phyloP scores from a whole-genome alignment of 257 asterid genomes.

The Solanum sejunctum region DNA sequence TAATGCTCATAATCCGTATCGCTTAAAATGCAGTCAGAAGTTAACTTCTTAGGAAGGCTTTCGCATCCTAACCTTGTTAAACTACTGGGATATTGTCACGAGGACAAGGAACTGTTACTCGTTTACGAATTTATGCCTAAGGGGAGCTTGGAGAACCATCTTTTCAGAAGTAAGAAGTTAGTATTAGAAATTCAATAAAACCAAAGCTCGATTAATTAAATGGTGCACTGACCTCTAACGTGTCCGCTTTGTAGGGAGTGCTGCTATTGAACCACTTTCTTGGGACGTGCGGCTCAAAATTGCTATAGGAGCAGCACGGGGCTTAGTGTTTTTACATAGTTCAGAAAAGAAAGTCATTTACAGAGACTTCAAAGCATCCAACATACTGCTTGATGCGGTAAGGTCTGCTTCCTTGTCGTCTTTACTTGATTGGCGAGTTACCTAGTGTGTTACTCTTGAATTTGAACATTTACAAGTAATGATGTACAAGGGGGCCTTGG shows the following conservation, averaged over 20 bases:
- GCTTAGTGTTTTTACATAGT: conserved; percentile 28
- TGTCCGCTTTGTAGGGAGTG: conserved; percentile 16
- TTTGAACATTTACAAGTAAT: not conserved
- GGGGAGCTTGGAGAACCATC: conserved; percentile 44
- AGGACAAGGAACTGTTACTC: conserved; percentile 29
- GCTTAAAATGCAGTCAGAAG: conserved; percentile 32
- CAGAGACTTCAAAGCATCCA: conserved; percentile 39
- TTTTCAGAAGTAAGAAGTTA: conserved; percentile 28
- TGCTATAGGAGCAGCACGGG: conserved; percentile 34
- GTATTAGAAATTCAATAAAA: not conserved
- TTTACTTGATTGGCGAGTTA: not conserved
- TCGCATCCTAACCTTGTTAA: conserved; percentile 38
- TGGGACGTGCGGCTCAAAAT: conserved; percentile 34
- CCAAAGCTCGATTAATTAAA: not conserved
- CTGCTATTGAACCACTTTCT: conserved; percentile 21
- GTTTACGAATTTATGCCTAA: conserved; percentile 34
- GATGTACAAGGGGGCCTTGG: not conserved
- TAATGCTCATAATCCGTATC: not conserved
- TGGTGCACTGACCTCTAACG: not conserved
- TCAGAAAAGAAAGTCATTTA: conserved; percentile 32
- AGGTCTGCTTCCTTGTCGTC: not conserved
- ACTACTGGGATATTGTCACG: conserved; percentile 30
- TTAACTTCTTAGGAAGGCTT: conserved; percentile 38
- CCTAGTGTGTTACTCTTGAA: not conserved
- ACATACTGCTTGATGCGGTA: conserved; percentile 36